Base-by-base conservation (phyloP, 805 yeast genomes). In the Candida boleticola region DNA sequence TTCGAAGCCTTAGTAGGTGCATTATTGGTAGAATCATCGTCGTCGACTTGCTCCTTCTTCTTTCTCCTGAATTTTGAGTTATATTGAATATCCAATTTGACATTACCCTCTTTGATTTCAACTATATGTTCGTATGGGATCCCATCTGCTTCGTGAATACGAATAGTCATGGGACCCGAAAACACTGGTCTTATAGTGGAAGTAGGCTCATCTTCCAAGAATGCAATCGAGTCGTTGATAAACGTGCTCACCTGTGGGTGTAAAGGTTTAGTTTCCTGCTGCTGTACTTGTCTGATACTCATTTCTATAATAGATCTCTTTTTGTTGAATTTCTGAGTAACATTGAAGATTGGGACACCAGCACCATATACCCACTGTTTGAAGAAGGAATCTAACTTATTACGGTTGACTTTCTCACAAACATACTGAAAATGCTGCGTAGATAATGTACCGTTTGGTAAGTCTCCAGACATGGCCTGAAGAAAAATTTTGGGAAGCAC, bases 111-210 rank as follows among this genome's bases (percentile, higher is more conserved):
- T 52, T 89, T 87, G 40, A 93, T 68, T 50, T 89, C 95, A 18
- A 93, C 96, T 37, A 93, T 92, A 60, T 93, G 99, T 56, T 93
- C 99, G 57, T 93, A 93, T 0, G 99, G 99, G 0, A 98, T 89
- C 6, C 99, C 99, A 61, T 93, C 98, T 0, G 97, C 95, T 57
- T 93, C 99, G 58, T 93, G 99, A 29, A 93, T 90, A 54, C 99
- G 73, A 29, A 93, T 87, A 0, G 99, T 93, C 86, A 93, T 88
- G 0, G 98, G 97, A 0, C 99, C 99, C 0, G 87, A 77, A 55
- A 90, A 88, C 2, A 82, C 75, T n/a, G 65, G 60, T 33, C 73
- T 81, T 0, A 68, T 60, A 5, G 68, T 68, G 36, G 50, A 59
- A 0, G 53, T 37, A 4, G 68, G 70, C 33, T 72, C 76, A 16